A percentile compares a stretch with the other conserved stretches of the same genome.
phyloP scores from a whole-genome alignment of 2,329 filamentous ascomycete genomes.

The Apiospora phragmitis region DNA sequence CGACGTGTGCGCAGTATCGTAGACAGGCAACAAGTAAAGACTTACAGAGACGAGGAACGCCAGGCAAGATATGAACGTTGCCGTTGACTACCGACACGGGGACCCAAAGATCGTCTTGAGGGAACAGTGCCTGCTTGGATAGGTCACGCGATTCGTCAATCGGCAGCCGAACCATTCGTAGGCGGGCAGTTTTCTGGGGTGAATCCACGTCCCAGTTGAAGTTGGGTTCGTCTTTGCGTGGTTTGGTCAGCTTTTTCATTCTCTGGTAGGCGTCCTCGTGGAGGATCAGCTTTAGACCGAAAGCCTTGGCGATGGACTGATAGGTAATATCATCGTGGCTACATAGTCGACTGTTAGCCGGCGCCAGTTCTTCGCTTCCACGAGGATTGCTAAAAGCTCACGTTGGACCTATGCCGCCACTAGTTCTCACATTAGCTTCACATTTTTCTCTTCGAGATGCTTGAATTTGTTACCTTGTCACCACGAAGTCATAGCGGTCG shows the following conservation, averaged over 20 bases:
- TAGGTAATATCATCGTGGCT: slow-evolving; percentile 99
- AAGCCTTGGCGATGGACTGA: slow-evolving; percentile 88
- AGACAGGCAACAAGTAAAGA: slow-evolving; percentile 5
- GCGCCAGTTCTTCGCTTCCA: background rate
- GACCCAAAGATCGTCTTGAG: slow-evolving; percentile 83
- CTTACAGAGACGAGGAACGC: slow-evolving; percentile 78
- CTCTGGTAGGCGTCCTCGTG: slow-evolving; percentile 75
- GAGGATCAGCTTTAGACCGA: slow-evolving; percentile 72
- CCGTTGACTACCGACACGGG: slow-evolving; percentile 86
- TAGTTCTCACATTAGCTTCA: slow-evolving; percentile 25
- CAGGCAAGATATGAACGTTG: slow-evolving; percentile 90
- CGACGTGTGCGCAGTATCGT: background rate
- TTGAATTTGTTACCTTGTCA: slow-evolving; percentile 63
- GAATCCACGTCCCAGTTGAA: slow-evolving; percentile 87
- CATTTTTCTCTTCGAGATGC: background rate
- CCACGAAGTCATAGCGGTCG: slow-evolving; percentile 86
- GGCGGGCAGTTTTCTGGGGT: slow-evolving; percentile 74
- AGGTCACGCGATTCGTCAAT: slow-evolving; percentile 66
- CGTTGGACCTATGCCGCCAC: slow-evolving; percentile 94
- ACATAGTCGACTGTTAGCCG: slow-evolving; percentile 12
- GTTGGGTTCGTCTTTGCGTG: slow-evolving; percentile 68
- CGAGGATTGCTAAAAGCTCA: slow-evolving; percentile 44
- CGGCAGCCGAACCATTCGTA: slow-evolving; percentile 89
- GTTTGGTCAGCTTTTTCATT: slow-evolving; percentile 81
- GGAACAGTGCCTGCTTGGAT: slow-evolving; percentile 75